A percentile compares a stretch with the other conserved stretches of the same genome.
Evolutionary conservation across 2,329 filamentous ascomycete genomes (phyloP).

Genomic region (Tolypocladium nubicola): DNA sequence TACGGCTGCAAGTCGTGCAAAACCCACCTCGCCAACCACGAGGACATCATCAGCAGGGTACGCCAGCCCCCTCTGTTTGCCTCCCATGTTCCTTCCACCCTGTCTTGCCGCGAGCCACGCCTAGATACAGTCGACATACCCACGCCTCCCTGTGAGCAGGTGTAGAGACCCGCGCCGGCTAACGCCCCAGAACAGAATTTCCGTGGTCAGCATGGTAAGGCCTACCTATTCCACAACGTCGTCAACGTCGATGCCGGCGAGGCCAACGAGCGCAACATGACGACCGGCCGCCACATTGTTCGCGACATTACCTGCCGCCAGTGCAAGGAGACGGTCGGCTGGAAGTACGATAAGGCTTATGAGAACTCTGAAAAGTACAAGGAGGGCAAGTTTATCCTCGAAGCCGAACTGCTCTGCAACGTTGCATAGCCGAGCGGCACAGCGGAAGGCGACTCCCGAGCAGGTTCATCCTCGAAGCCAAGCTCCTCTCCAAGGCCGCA

Average conservation of each 20-base stretch:
- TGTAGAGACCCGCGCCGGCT: background rate
- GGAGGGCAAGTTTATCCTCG: constrained; percentile 95
- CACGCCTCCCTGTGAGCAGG: background rate
- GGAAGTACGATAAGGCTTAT: constrained; percentile 98
- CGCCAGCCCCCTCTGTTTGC: constrained; percentile 16
- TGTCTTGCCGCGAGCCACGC: background rate
- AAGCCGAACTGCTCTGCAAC: constrained; percentile 78
- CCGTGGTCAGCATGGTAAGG: constrained; percentile 95
- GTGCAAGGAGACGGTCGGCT: constrained; percentile 87
- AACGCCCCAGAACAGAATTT: constrained; percentile 59
- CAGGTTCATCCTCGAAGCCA: constrained; percentile 92
- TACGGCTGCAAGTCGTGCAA: constrained; percentile 94
- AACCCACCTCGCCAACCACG: constrained; percentile 86
- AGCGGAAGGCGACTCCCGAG: constrained; percentile 35
- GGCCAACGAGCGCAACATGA: constrained; percentile 94
- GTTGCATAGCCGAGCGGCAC: constrained; percentile 36
- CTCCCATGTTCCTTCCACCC: background rate
- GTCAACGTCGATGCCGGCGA: constrained; percentile 83
- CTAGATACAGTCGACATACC: background rate
- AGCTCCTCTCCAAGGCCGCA: constrained; percentile 72
- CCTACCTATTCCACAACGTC: constrained; percentile 88
- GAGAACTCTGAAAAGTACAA: constrained; percentile 94
- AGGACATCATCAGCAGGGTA: constrained; percentile 92
- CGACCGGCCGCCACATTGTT: constrained; percentile 87
- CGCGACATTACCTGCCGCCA: constrained; percentile 86